Base-by-base conservation (phyloP, 805 yeast genomes). In the Candida insectorum region DNA sequence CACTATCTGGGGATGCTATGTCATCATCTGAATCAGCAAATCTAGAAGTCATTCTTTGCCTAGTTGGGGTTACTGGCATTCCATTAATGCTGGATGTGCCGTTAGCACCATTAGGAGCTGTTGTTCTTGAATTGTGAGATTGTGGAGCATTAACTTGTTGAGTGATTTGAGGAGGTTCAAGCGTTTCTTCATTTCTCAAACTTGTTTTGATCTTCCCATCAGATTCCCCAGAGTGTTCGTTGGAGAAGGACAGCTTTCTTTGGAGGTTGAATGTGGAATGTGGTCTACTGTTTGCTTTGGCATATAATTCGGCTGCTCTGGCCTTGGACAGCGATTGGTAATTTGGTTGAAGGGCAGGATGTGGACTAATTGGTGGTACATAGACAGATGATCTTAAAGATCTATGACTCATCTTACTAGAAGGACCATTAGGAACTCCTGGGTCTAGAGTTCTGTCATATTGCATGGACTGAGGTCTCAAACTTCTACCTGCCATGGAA, bases 11-110 rank as follows among this genome's bases (percentile, higher is more conserved):
- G 4, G 39, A 34, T 11, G 31, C 25, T 7, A 33, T 22, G 9
- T 36, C 54, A 10, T 81, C 79, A 47, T 79, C 85, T 3, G 84
- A 77, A 49, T 81, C 87, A 4, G 63, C 65, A 41, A 79, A 72
- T 45, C 85, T 65, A 1, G 86, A 79, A n/a, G n/a, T n/a, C n/a
- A n/a, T n/a, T 16, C 19, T 25, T n/a, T 20, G 16, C 14, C 24
- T 19, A 18, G 17, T 39, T 26, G 32, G 24, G 17, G 37, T 16
- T 18, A 30, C 26, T 26, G 26, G 21, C 23, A 20, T 20, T 20
- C 23, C 23, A n/a, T 6, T n/a, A n/a, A n/a, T n/a, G n/a, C n/a
- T n/a, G n/a, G n/a, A n/a, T n/a, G n/a, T n/a, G n/a, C n/a, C n/a
- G n/a, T n/a, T n/a, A n/a, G n/a, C n/a, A n/a, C n/a, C n/a, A n/a